Base-by-base conservation (phyloP, 1,284 basidiomycete species). In the Rhodofomes roseus region DNA sequence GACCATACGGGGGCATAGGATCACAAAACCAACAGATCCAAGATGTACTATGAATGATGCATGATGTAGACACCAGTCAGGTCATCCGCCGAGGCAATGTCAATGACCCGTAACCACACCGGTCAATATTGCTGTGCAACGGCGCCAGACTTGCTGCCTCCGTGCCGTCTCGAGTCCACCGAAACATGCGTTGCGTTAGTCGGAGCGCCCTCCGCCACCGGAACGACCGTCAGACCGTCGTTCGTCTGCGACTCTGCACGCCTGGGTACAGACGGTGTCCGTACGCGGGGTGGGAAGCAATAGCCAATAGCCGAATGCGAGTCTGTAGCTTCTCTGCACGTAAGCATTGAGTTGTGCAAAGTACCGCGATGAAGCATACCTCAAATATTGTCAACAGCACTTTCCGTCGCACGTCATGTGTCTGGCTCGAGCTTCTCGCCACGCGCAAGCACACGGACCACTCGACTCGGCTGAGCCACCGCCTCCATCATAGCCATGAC, bases 401-500 rank as follows among this genome's bases (percentile, higher is more conserved):
- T 37, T 44, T 52, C 51, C n/a, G 25, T 7, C 12, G 27, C 36
- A 52, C 9, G n/a, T 37, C 53, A 61, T 34, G 60, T 50, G 44
- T 63, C 60, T 18, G 79, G 78, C 40, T 92, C 89, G 60, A 92
- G 75, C 73, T 91, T 91, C 78, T 92, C 90, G 39, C 90, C 90
- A 16, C 90, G 81, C 5, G 90, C 88, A 58, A 92, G 82, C 22
- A 92, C 86, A 23, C 89, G 79, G 31, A 92, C 84, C 64, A 87
- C 85, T 62, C 85, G 86, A 73, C 79, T 87, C 2, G 85, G 85
- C 65, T 89, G 86, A 40, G 84, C 79, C 29, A 89, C 81, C 69
- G 82, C 81, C 63, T 87, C 86, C 85, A 89, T 88, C 84, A 87
- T 89, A 4, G 85, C 83, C 78, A 84, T 82, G 41, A 87, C 87